Conservation (phyloP, 2,329 filamentous ascomycete genomes). For the Emydomyces testavorans region DNA sequence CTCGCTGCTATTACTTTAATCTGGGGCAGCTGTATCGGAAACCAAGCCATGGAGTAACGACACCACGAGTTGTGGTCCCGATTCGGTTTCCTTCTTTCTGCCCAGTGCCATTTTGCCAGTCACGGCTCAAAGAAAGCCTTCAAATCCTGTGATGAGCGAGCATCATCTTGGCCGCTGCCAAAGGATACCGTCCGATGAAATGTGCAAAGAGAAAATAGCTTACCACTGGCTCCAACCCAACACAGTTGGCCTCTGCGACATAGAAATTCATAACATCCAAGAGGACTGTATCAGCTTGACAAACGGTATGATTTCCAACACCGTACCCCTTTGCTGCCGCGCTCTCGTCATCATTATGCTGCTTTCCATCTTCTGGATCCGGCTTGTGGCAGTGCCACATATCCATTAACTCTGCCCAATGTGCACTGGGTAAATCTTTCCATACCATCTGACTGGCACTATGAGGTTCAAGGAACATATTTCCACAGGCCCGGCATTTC, state of each 20-base stretch:
- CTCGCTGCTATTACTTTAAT: constrained; percentile 25
- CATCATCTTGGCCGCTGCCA: background rate
- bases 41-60: constrained; percentile 34
- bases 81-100: constrained; percentile 46
- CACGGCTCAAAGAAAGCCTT: background rate
- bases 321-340: constrained; percentile 61
- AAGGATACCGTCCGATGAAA: background rate
- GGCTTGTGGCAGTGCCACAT: constrained; percentile 99
- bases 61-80: constrained; percentile 15
- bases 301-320: constrained; percentile 62
- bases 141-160: background rate
- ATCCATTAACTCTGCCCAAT: constrained; percentile 99
- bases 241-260: constrained; percentile 56
- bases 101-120: constrained; percentile 25
- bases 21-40: constrained; percentile 51
- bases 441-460: constrained; percentile 40
- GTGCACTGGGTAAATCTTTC: constrained; percentile 91
- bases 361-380: constrained; percentile 36
- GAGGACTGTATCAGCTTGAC: constrained; percentile 57
- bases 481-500: constrained; percentile 31
- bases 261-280: constrained; percentile 72
- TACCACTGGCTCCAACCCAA: constrained; percentile 31
- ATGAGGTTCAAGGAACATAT: constrained; percentile 21
- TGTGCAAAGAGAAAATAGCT: constrained; percentile 15
- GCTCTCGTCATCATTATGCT: constrained; percentile 35